Percentiles rank a stretch among this genome's conserved stretches.
phyloP scores from a whole-genome alignment of 2,329 filamentous ascomycete genomes.

The Cryoendolithus antarcticus region DNA sequence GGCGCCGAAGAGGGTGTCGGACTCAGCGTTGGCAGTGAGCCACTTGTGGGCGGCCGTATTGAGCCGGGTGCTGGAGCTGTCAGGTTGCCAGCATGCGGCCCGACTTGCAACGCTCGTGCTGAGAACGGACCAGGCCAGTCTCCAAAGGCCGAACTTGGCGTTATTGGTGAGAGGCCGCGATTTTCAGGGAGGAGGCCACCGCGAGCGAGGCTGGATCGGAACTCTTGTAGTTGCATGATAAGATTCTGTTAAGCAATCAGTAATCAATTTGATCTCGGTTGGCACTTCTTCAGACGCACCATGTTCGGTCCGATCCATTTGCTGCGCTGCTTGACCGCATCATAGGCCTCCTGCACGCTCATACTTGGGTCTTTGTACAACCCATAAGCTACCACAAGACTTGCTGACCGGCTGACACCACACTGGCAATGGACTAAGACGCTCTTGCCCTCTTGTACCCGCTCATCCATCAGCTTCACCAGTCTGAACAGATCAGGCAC shows the following conservation, averaged over 20 bases:
- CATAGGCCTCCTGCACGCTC: slow-evolving; percentile 72
- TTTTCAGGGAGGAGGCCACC: slow-evolving; percentile 24
- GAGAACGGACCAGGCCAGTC: slow-evolving; percentile 22
- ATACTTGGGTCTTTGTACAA: slow-evolving; percentile 65
- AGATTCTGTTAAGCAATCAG: slow-evolving; percentile 37
- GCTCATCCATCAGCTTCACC: slow-evolving; percentile 63
- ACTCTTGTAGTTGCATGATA: slow-evolving; percentile 80
- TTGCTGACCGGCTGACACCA: slow-evolving; percentile 73
- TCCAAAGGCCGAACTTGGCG: slow-evolving; percentile 20
- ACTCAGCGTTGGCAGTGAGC: slow-evolving; percentile 21
- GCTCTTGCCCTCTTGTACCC: slow-evolving; percentile 60
- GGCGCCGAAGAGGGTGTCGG: slow-evolving; percentile 57
- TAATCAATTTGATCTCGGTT: too few species aligned
- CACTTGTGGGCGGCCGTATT: slow-evolving; percentile 2
- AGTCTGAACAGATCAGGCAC: slow-evolving; percentile 62
- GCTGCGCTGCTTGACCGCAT: slow-evolving; percentile 67
- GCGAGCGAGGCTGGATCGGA: slow-evolving; percentile 38
- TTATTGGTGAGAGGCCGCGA: slow-evolving; percentile 21
- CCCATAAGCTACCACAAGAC: slow-evolving; percentile 75
- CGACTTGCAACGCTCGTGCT: slow-evolving; percentile 2
- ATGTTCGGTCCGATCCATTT: slow-evolving; percentile 86
- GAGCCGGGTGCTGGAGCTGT: neutral
- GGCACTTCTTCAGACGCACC: slow-evolving; percentile 21
- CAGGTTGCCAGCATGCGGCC: slow-evolving; percentile 1
- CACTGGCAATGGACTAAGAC: slow-evolving; percentile 78